A percentile compares a stretch with the other conserved stretches of the same genome.
These are phyloP conservation scores for Daucus carota DNA, from an alignment of 129 eudicot species.

Conservation along the genomic window DNA sequence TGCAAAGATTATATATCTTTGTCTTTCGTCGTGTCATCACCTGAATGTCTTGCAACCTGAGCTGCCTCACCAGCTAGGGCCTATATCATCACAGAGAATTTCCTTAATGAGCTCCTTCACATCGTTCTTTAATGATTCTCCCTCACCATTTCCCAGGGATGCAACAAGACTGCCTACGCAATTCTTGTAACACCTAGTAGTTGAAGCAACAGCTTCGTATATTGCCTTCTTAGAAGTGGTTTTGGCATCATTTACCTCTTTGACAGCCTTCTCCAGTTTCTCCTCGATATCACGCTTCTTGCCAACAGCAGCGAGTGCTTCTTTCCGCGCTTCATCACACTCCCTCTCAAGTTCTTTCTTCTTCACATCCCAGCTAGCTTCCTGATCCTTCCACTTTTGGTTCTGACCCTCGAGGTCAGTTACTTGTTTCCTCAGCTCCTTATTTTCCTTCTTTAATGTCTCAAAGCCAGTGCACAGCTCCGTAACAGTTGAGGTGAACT, in stretches of 20 bases:
- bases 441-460: no score
- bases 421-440: not conserved
- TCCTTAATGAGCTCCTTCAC: not conserved
- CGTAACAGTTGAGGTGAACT: not conserved
- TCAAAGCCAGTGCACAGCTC: not conserved
- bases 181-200: not conserved
- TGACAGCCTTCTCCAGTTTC: not conserved
- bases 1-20: no score
- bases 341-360: not conserved
- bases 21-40: not conserved
- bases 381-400: not conserved
- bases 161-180: not conserved
- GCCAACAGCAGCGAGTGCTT: not conserved
- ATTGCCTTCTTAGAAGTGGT: not conserved
- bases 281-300: not conserved
- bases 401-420: not conserved
- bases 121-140: no score
- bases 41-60: not conserved
- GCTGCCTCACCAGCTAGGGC: not conserved
- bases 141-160: no score
- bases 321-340: not conserved
- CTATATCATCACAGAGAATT: not conserved
- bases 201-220: not conserved
- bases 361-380: not conserved
- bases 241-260: not conserved